Conservation (phyloP, 2,329 filamentous ascomycete genomes). For the Pestalotiopsis sp. region DNA sequence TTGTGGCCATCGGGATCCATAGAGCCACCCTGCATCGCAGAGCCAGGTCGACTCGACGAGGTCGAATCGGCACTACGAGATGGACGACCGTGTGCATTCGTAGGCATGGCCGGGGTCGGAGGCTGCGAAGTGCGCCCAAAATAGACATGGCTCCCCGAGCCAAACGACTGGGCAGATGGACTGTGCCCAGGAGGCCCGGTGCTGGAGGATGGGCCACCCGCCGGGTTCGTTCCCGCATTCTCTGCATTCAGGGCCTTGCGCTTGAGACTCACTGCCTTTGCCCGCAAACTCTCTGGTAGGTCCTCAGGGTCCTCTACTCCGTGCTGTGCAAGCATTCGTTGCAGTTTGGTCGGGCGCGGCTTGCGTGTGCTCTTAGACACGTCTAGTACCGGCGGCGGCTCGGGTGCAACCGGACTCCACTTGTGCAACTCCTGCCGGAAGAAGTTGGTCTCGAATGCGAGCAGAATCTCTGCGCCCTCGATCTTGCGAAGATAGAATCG, state of each 20-base stretch:
- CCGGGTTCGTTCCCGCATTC: constrained; percentile 42
- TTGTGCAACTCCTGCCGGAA: constrained; percentile 94
- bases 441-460: constrained; percentile 95
- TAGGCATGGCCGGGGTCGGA: constrained; percentile 35
- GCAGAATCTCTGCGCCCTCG: constrained; percentile 90
- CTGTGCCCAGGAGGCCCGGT: constrained; percentile 26
- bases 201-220: constrained; percentile 19
- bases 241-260: constrained; percentile 68
- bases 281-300: constrained; percentile 77
- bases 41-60: constrained; percentile 32
- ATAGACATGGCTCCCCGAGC: constrained; percentile 31
- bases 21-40: constrained; percentile 34
- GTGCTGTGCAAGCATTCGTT: constrained; percentile 87
- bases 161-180: constrained; percentile 33
- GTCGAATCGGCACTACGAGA: constrained; percentile 33
- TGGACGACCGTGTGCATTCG: constrained; percentile 33
- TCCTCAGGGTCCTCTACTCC: constrained; percentile 90
- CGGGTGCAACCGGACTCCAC: constrained; percentile 86
- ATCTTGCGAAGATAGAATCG: constrained; percentile 97
- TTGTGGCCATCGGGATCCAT: constrained; percentile 38
- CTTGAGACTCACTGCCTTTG: constrained; percentile 73
- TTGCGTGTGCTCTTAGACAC: constrained; percentile 91
- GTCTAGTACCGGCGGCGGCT: constrained; percentile 82
- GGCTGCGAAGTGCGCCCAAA: constrained; percentile 37
- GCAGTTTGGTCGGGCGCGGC: constrained; percentile 92